These are phyloP conservation scores for Metschnikowia dekortorum DNA, from an alignment of 805 yeast genomes.

Conservation along the genomic window DNA sequence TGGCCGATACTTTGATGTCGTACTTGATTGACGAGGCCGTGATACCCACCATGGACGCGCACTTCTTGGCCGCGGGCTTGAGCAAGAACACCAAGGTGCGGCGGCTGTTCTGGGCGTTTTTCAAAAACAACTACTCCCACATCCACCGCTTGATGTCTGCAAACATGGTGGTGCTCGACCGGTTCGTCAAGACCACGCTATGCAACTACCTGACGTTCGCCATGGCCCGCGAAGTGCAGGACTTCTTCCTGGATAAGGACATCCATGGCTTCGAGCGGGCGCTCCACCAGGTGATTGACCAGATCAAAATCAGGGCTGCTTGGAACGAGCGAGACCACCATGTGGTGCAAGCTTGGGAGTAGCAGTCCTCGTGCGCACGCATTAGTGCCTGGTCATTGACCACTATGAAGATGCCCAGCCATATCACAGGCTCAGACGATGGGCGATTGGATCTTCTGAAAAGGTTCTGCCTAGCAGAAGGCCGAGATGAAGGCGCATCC, in stretches of 20 bases:
- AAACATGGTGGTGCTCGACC: conserved; percentile 49
- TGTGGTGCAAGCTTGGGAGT: conserved; percentile 44
- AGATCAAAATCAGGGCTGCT: conserved; percentile 42
- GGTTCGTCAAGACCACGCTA: conserved; percentile 39
- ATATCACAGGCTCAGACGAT: too few species aligned
- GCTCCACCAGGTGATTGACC: conserved; percentile 52
- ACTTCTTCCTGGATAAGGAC: conserved; percentile 45
- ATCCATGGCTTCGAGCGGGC: conserved; percentile 53
- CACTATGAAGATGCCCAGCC: too few species aligned
- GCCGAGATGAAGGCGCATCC: too few species aligned
- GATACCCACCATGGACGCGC: conserved; percentile 57
- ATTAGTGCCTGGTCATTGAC: too few species aligned
- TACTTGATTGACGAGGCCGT: conserved; percentile 38
- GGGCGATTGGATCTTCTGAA: too few species aligned
- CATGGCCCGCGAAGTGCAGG: conserved; percentile 27
- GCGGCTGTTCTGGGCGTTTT: conserved; percentile 44
- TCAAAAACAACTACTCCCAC: conserved; percentile 43
- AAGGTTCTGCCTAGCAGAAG: too few species aligned
- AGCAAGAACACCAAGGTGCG: conserved; percentile 44
- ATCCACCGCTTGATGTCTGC: conserved; percentile 43
- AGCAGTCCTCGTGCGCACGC: background rate
- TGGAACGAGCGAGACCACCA: conserved; percentile 48
- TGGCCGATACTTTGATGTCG: conserved; percentile 34
- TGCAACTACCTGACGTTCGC: conserved; percentile 25
- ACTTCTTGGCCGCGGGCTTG: conserved; percentile 45